Percentiles rank a stretch among this genome's conserved stretches.
Conservation (phyloP, 495 filamentous ascomycete genomes). For the Xylaria intraflava region DNA sequence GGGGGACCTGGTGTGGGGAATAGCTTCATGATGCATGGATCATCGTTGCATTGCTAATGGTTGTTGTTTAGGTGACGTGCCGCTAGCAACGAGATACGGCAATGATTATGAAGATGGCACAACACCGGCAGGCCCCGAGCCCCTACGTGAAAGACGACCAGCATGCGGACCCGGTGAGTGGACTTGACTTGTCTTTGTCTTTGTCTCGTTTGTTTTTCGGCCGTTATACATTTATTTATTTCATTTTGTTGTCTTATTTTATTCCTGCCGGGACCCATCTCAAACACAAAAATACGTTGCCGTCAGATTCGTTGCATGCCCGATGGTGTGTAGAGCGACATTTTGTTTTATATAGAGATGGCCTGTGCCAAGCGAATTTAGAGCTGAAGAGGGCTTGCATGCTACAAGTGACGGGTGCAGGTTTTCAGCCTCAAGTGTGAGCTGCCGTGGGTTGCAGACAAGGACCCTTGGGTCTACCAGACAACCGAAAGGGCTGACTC, state of each 20-base stretch:
- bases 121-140: conserved; percentile 26
- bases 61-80: conserved; percentile 15
- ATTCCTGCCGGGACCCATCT: too few relatives aligned
- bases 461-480: conserved; percentile 3
- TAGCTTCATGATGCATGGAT: conserved; percentile 11
- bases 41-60: conserved; percentile 8
- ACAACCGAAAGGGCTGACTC: conserved; percentile 12
- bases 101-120: conserved; percentile 29
- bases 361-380: conserved; percentile 19
- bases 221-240: not conserved
- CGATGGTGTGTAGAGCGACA: too few relatives aligned
- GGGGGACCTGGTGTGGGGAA: conserved; percentile 6
- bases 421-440: conserved; percentile 13
- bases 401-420: conserved; percentile 3
- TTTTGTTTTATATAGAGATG: conserved; percentile 12
- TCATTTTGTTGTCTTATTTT: not conserved
- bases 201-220: too few relatives aligned
- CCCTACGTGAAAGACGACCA: conserved; percentile 25
- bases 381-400: conserved; percentile 11
- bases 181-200: conserved; percentile 4
- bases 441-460: conserved; percentile 14
- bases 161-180: conserved; percentile 23
- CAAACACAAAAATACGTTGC: too few relatives aligned
- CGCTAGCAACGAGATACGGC: conserved; percentile 10
- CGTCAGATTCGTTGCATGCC: too few relatives aligned